These are phyloP conservation scores for Geotrichum candidum DNA, from an alignment of 1,139 yeast species.

Conservation along the genomic window DNA sequence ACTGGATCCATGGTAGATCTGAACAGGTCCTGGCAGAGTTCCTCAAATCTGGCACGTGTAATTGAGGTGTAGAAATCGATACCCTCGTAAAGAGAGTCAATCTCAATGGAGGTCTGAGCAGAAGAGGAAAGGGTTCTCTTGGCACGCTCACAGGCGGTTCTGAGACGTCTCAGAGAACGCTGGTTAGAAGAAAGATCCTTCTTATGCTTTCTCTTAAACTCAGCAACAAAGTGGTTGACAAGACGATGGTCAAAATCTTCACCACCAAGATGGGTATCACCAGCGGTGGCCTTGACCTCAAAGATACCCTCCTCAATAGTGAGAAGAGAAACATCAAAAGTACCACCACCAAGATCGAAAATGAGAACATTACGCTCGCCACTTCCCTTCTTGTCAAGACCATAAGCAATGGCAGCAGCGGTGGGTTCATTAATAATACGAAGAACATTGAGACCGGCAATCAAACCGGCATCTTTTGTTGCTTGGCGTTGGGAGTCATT, in stretches of 20 bases:
- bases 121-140: slow-evolving; percentile 97
- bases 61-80: slow-evolving; percentile 93
- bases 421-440: slow-evolving; percentile 96
- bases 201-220: slow-evolving; percentile 96
- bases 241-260: slow-evolving; percentile 98
- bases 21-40: slow-evolving; percentile 91
- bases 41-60: slow-evolving; percentile 99
- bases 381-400: slow-evolving; percentile 86
- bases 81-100: slow-evolving; percentile 95
- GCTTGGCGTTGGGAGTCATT: slow-evolving; percentile 97
- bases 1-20: slow-evolving; percentile 95
- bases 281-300: slow-evolving; percentile 99
- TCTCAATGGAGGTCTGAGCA: slow-evolving; percentile 93
- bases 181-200: slow-evolving; percentile 85
- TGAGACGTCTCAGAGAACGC: slow-evolving; percentile 95
- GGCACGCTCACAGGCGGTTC: slow-evolving; percentile 99
- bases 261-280: slow-evolving; percentile 99
- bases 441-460: slow-evolving; percentile 89
- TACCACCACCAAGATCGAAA: slow-evolving; percentile 98
- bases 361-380: slow-evolving; percentile 83
- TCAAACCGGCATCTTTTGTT: slow-evolving; percentile 95
- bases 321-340: slow-evolving; percentile 95
- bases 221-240: slow-evolving; percentile 88
- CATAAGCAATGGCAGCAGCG: slow-evolving; percentile 96
- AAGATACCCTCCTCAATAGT: slow-evolving; percentile 98